These are phyloP conservation scores for Nitzschia sp. DNA, from an alignment of 108 stramenopile species.

Conservation along the genomic window DNA sequence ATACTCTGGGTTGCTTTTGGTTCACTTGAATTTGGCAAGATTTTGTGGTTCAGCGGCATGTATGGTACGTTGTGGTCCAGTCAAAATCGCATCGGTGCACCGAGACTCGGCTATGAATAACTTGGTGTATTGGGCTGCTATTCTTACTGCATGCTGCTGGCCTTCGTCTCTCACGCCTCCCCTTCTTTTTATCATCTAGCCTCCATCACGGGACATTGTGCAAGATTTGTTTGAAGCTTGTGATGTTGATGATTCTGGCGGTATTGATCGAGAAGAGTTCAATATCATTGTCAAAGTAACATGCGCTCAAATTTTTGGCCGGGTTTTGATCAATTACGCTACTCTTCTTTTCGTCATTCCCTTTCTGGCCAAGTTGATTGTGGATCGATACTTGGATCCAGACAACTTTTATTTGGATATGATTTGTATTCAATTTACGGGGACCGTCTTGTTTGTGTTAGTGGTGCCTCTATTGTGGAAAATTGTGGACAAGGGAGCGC, in stretches of 20 bases:
- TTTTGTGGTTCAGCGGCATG: conserved; percentile 60
- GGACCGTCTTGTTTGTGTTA: conserved; percentile 20
- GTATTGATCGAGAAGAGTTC: conserved; percentile 47
- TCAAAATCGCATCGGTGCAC: not conserved
- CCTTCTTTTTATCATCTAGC: conserved; percentile 3
- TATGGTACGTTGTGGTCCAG: conserved; percentile 19
- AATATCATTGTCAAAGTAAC: conserved; percentile 31
- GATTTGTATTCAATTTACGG: conserved; percentile 5
- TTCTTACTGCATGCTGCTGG: too few species aligned
- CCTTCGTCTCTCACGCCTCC: not conserved
- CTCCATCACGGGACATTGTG: conserved; percentile 29
- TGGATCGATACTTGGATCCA: conserved; percentile 4
- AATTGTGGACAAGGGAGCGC: conserved; percentile 26
- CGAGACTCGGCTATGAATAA: too few species aligned
- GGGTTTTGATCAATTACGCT: conserved; percentile 33
- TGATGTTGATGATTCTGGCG: conserved; percentile 38
- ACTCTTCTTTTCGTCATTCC: conserved; percentile 41
- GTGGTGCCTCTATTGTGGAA: conserved; percentile 31
- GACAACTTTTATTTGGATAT: not conserved
- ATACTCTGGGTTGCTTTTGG: conserved; percentile 47
- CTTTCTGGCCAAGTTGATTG: conserved; percentile 20
- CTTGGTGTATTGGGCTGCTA: too few species aligned
- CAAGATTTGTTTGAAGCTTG: conserved; percentile 44
- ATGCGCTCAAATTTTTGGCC: conserved; percentile 24
- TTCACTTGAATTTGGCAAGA: conserved; percentile 57